A percentile compares a stretch with the other conserved stretches of the same genome.
Conservation (phyloP, 257 asterid genomes). For the Rhazya stricta region DNA sequence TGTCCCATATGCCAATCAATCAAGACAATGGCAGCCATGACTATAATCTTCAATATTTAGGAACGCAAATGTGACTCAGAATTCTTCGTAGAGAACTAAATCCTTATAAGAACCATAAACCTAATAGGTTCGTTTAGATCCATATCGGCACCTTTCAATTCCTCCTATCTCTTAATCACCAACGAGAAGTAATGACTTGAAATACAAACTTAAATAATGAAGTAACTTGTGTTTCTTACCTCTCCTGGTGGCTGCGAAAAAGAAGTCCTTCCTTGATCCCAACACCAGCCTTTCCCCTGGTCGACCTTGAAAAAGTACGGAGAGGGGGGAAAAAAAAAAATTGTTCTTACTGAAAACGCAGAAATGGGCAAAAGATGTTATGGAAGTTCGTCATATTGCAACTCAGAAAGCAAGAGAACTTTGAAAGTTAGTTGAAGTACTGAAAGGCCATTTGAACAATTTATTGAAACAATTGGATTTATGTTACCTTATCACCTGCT, state of each 20-base stretch:
- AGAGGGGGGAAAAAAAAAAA: neutral
- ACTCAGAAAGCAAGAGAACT: neutral
- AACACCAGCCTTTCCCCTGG: constrained; percentile 58
- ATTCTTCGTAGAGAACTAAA: too few relatives aligned
- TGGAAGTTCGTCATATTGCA: too few relatives aligned
- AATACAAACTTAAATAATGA: neutral
- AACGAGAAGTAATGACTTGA: too few relatives aligned
- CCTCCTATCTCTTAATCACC: too few relatives aligned
- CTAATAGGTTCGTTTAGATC: too few relatives aligned
- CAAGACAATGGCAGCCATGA: neutral
- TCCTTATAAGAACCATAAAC: too few relatives aligned
- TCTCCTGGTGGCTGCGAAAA: constrained; percentile 13
- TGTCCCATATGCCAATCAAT: neutral
- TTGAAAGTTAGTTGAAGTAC: neutral
- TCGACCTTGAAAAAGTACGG: constrained; percentile 66
- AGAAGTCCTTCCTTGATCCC: constrained; percentile 52
- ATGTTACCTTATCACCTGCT: constrained; percentile 61
- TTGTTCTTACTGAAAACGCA: too few relatives aligned
- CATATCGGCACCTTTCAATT: too few relatives aligned
- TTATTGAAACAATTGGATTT: constrained; percentile 3
- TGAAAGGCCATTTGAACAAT: neutral
- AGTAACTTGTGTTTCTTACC: neutral
- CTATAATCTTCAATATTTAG: neutral
- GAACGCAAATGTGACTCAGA: neutral
- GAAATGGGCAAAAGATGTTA: too few relatives aligned